These are phyloP conservation scores for Trichoderma gamsii DNA, from an alignment of 495 filamentous ascomycete species.

Conservation along the genomic window DNA sequence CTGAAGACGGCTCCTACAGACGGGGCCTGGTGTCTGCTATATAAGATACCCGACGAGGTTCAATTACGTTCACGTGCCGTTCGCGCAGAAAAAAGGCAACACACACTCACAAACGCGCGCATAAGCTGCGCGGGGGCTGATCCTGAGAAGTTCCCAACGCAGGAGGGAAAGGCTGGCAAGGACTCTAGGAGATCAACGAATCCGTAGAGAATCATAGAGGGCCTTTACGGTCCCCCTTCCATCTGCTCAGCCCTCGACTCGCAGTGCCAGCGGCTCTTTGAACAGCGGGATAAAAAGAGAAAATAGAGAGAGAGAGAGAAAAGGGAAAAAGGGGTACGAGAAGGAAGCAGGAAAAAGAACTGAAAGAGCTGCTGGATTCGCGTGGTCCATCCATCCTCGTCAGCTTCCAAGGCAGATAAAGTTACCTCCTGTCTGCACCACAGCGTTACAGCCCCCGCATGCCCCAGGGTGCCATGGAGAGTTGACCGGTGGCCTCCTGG, in stretches of 20 bases:
- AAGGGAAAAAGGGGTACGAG: background rate
- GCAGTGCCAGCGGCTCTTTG: background rate
- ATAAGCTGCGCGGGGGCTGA: conserved; percentile 9
- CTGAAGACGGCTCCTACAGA: conserved; percentile 4
- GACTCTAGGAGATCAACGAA: background rate
- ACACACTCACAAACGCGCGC: conserved; percentile 2
- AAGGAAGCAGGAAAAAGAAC: background rate
- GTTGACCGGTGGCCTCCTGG: background rate
- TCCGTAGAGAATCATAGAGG: conserved; percentile 9
- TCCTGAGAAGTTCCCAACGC: background rate
- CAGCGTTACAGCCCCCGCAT: conserved; percentile 3
- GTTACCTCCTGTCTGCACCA: background rate
- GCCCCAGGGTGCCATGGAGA: conserved; percentile 7
- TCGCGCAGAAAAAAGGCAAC: background rate
- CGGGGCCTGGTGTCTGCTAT: background rate
- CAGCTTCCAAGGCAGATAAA: background rate
- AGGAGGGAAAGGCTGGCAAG: conserved; percentile 1
- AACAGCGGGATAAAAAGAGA: background rate
- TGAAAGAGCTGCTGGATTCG: background rate
- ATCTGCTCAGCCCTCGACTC: background rate
- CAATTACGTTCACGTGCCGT: conserved; percentile 2
- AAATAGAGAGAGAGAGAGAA: background rate
- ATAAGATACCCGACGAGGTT: background rate
- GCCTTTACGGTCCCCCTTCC: conserved; percentile 1
- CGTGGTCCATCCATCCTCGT: background rate